Evolutionary conservation across 768 basidiomycete genomes (phyloP), one percentile per base, ranked within the genome.

Genomic region (Lyophyllum atratum): DNA sequence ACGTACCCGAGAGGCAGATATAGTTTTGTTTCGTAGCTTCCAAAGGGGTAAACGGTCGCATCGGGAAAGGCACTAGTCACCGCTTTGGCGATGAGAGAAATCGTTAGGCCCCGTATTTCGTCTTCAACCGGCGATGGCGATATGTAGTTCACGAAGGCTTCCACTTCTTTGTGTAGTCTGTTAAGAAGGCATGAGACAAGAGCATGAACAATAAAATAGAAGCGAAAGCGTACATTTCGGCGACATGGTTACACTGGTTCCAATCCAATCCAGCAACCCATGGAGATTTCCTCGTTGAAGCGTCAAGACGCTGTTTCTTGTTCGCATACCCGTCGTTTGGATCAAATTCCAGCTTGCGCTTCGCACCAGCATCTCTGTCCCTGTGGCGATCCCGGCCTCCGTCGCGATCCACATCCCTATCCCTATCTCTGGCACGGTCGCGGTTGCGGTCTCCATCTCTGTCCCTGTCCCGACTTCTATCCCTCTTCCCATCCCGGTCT

Each of bases 1-100:
- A 74, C 90, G 66, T 70, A 97, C 95, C 95, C 95, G 51, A 84
- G 76, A 3, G 97, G 96, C 21, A 98, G 81, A 70, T 98, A 99
- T 14, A 98, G 76, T 66, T 93, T 93, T 6, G 96, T 98, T 68
- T 91, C 87, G 70, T 87, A 96, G 67, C 90, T 93, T 21, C 97
- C 97, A 70, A 98, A 99, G 1, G 95, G 90, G 55, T 83, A 74
- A 3, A 98, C 87, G 31, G 80, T 74, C 9, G 94, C 93, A 64
- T 95, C 93, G 0, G 86, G 83, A 74, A 92, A 97, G 10, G 76
- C 68, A n/a, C 72, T 64, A 6, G 74, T 74, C 46, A 98, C 80
- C 1, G 86, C 85, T 17, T 78, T 77, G 0, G 86, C 80, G 55
- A 98, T 90, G 33, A 86, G 77, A 21, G 80, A 69, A 19, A 98